Base-by-base conservation (phyloP, 192 early-diverging fungal species). In the Podila epicladia region DNA sequence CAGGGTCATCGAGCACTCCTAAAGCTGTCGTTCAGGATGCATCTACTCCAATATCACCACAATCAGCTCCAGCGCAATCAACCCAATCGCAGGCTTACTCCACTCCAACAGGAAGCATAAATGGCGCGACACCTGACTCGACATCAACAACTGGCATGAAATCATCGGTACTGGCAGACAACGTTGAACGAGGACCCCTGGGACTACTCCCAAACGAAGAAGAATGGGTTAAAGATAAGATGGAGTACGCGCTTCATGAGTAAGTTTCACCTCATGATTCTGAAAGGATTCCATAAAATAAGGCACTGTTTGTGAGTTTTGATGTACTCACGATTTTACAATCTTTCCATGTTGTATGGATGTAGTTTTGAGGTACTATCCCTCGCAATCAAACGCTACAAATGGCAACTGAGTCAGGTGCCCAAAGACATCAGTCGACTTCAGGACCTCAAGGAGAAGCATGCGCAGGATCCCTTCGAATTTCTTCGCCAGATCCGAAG, bases 321-420 rank as follows among this genome's bases (percentile, higher is more conserved):
- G 4, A 24, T 19, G 24, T 55, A 26, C 53, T 49, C 17, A 19
- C 26, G 22, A 5, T 13, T 62, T 62, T 49, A 0, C 19, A 17
- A 19, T 15, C 13, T 38, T 5, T 62, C 55, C 45, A 57, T 38
- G 32, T 24, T 57, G 22, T 6, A 22, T 37, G 1, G n/a, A 32
- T 31, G 29, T 62, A 79, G 75, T 26, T 72, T 79, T 50, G 58
- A 72, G 28, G 67, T 70, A 20, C 32, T 79, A 1, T 41, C 75
- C 22, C 28, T 72, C n/a, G 75, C 75, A 12, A 79, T 79, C 60
- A 79, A 79, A n/a, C 64, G 75, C 12, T 79, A 79, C 61, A 67
- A 67, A 28, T 79, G 75, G 75, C 87, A 88, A 53, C 63, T 88
- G 5, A 70, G 73, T 28, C 83, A 83, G 66, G 85, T 84, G 2